Evolutionary conservation across 2,329 filamentous ascomycete species (phyloP), one percentile per base, ranked within the genome.

Genomic region (Penicillium capsulatum): DNA sequence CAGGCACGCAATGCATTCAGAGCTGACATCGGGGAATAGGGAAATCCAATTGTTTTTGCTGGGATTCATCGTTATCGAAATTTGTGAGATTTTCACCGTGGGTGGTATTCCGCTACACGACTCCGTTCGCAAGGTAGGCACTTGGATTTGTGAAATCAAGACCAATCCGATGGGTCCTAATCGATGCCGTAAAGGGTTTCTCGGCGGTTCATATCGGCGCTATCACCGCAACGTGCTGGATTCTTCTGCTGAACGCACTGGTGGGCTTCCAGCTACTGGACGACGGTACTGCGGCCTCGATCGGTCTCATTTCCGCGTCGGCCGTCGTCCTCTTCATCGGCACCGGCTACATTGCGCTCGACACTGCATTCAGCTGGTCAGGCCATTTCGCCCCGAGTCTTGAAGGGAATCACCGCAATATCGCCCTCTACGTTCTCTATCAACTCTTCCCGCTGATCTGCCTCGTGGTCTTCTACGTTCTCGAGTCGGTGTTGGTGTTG

Each of bases 61-160:
- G 29, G 83, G 85, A 35, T 98, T 88, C 64, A 84, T 94, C 41
- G 68, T 97, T 42, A 81, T 97, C 45, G 81, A 86, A 56, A 86
- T 98, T 57, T 96, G 90, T 68, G 92, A 97, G 65, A 95, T 98
- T 58, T 96, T 98, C 69, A 90, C 89, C 0, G 81, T 97, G 24
- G 92, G 92, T 53, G 86, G 83, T 19, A 91, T 98, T 57, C 89
- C 91, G 2, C 69, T 96, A 14, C 71, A 78, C 51, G 69, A 74
- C 36, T 79, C 69, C 34, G 84, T 86, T 42, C 81, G 89, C 47
- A 69, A 70, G 60, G 62, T 76, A 86, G 56, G 88, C 14, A 20
- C 8, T n/a, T n/a, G n/a, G n/a, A n/a, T n/a, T n/a, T n/a, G n/a
- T 19, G 26, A 11, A 28, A 14, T 14, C 6, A 28, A 6, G 7